phyloP scores from a whole-genome alignment of 2,329 filamentous ascomycete species.

The Biscogniauxia sp. region DNA sequence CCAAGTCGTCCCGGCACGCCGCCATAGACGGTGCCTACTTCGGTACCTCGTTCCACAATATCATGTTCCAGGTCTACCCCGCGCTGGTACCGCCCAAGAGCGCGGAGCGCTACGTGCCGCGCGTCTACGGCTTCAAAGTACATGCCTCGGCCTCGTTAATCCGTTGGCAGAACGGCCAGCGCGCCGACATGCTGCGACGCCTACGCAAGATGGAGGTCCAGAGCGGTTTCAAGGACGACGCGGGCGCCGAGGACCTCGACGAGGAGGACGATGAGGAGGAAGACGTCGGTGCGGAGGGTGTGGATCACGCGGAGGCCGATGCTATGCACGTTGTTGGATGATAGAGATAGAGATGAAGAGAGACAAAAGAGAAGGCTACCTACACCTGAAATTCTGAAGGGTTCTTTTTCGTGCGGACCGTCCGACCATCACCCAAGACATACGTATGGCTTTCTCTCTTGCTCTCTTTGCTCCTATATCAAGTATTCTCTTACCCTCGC shows the following conservation, averaged over 20 bases:
- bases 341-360: not conserved
- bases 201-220: constrained; percentile 71
- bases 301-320: constrained; percentile 23
- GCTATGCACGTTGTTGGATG: constrained; percentile 31
- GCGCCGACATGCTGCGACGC: constrained; percentile 78
- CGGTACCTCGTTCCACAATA: constrained; percentile 96
- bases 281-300: constrained; percentile 35
- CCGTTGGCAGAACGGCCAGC: constrained; percentile 82
- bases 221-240: constrained; percentile 73
- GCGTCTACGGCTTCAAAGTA: constrained; percentile 93
- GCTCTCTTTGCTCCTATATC: too few species aligned
- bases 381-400: too few species aligned
- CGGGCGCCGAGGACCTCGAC: constrained; percentile 57
- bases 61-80: constrained; percentile 97
- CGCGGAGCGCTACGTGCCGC: constrained; percentile 79
- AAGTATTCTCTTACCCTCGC: too few species aligned
- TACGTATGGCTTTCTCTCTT: too few species aligned
- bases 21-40: constrained; percentile 98
- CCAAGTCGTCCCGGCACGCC: constrained; percentile 90
- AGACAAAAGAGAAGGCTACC: too few species aligned
- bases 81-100: constrained; percentile 84
- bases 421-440: too few species aligned
- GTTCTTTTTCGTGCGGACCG: too few species aligned
- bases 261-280: constrained; percentile 54
- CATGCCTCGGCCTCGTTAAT: constrained; percentile 85